Evolutionary conservation across 2,329 filamentous ascomycete genomes (phyloP).

Genomic region (Cryphonectria nitschkei): DNA sequence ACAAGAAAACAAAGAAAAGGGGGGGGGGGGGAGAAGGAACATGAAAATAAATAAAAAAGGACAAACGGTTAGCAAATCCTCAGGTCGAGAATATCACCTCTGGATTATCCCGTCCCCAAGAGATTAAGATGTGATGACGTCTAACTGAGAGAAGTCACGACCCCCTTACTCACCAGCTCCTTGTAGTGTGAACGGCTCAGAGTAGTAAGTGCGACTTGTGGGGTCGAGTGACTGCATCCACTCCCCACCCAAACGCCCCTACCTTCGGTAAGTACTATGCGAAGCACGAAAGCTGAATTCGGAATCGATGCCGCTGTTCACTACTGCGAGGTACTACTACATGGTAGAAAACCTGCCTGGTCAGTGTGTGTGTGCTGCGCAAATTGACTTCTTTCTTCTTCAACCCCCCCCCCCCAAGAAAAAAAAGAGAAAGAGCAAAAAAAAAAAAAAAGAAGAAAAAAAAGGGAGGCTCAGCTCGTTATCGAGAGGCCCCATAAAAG

Average conservation of each 20-base stretch:
- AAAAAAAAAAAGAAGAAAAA: too few relatives aligned
- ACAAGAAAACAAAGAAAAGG: not conserved
- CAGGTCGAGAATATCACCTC: not conserved
- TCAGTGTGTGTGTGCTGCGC: too few relatives aligned
- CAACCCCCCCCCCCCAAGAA: too few relatives aligned
- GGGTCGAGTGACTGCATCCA: not conserved
- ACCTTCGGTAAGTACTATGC: too few relatives aligned
- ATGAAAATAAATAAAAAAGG: not conserved
- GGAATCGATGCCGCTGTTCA: not conserved
- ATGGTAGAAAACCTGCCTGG: not conserved
- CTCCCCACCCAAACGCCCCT: not conserved
- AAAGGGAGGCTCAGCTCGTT: not conserved
- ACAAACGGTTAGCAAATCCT: not conserved
- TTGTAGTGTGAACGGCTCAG: not conserved
- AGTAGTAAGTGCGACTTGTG: not conserved
- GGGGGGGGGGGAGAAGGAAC: not conserved
- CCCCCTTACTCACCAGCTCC: not conserved
- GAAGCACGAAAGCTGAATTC: not conserved
- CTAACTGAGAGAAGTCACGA: not conserved
- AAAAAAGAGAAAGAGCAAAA: too few relatives aligned
- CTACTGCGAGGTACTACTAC: not conserved
- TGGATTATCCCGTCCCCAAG: not conserved
- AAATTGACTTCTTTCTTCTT: too few relatives aligned
- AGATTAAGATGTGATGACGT: not conserved
- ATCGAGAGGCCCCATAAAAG: not conserved